Percentiles rank a stretch among this genome's conserved stretches.
Conservation (phyloP, 2,329 filamentous ascomycete genomes). For the Colletotrichum zoysiae region DNA sequence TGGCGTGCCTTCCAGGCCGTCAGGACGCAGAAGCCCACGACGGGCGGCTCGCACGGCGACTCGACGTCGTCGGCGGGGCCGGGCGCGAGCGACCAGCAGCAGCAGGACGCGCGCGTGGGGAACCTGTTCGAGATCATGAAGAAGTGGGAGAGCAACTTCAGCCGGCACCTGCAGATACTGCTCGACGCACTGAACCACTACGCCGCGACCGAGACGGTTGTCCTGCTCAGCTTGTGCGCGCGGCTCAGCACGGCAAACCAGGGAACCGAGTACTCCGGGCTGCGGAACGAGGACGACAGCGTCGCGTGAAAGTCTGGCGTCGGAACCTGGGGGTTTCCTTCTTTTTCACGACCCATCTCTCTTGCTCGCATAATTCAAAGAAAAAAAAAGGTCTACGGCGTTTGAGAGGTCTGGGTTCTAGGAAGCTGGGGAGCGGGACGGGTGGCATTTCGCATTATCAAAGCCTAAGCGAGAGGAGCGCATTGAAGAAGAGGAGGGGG, state of each 20-base stretch:
- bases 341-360: neutral
- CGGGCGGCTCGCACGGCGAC: slow-evolving; percentile 50
- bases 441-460: slow-evolving; percentile 8
- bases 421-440: neutral
- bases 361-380: slow-evolving; percentile 7
- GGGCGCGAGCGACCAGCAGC: slow-evolving; percentile 34
- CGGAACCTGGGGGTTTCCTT: too few species aligned
- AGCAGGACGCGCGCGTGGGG: slow-evolving; percentile 67
- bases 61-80: slow-evolving; percentile 54
- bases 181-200: slow-evolving; percentile 97
- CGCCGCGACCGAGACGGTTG: slow-evolving; percentile 96
- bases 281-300: slow-evolving; percentile 69
- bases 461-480: neutral
- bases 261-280: slow-evolving; percentile 74
- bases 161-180: slow-evolving; percentile 90
- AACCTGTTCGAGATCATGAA: slow-evolving; percentile 89
- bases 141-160: slow-evolving; percentile 95
- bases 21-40: slow-evolving; percentile 55
- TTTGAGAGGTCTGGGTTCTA: slow-evolving; percentile 10
- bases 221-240: slow-evolving; percentile 88
- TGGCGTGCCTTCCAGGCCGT: slow-evolving; percentile 69
- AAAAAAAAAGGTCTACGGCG: slow-evolving; percentile 20
- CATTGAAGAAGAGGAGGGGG: neutral
- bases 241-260: slow-evolving; percentile 85
- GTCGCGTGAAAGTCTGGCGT: slow-evolving; percentile 7